Evolutionary conservation across 2,329 filamentous ascomycete genomes (phyloP), one percentile per base, ranked within the genome.

Genomic region (Alternaria triticimaculans): DNA sequence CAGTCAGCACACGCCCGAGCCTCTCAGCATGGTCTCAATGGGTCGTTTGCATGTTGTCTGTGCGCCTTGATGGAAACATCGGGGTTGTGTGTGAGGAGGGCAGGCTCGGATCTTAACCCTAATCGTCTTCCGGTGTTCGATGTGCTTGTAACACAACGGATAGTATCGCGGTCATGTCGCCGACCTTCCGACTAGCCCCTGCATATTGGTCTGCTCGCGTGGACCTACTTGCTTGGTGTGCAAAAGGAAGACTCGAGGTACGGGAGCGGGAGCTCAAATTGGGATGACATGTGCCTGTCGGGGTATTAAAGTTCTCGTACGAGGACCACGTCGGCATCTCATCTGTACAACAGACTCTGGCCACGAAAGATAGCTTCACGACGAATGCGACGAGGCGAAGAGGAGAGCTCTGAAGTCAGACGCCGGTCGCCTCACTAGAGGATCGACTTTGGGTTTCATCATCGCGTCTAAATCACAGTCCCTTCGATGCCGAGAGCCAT

Each of bases 31-130:
- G 83, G 84, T 81, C 83, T 83, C 82, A 85, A 82, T 82, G 83
- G 84, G 84, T 81, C 81, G 77, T 74, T 63, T 73, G 73, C 55
- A 76, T 75, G 68, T 70, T 64, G 67, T 62, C 64, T 57, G 68
- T 77, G 79, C 79, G 75, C 78, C 79, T 77, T 76, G 72, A 72
- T 76, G 76, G 70, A 51, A 68, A 73, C 73, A 72, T 60, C 62
- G 69, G 65, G 69, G 60, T 68, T 65, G 72, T 71, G 76, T 77
- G 77, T 80, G 83, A 82, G 82, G 87, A 86, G 87, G 90, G 88
- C 85, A 84, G 84, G 82, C 84, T 90, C 89, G 93, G 92, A 94
- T 94, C 92, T 94, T 97, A 97, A 97, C 94, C 94, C 94, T 97
- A 97, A 92, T 87, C 84, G 84, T 82, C 84, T 81, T 84, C 89